Conservation (phyloP, 2,329 filamentous ascomycete genomes). For the Myriosclerotinia curreyana region DNA sequence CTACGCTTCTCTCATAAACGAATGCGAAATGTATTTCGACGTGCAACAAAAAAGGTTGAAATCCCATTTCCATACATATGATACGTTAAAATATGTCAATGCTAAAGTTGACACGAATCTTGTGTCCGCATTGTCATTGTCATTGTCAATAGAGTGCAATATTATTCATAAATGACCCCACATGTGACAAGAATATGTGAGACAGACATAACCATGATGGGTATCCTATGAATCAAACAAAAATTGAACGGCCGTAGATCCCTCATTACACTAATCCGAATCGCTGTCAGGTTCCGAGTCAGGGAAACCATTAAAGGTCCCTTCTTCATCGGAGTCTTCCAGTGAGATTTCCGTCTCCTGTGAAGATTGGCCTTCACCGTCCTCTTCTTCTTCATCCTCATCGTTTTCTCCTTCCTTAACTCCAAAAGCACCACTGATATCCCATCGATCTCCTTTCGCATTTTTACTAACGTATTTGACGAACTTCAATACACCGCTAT, state of each 20-base stretch:
- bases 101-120: conserved; percentile 8
- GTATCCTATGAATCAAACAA: conserved; percentile 1
- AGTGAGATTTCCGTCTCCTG: conserved; percentile 35
- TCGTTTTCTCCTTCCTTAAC: conserved; percentile 57
- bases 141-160: conserved; percentile 3
- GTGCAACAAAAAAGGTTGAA: conserved; percentile 18
- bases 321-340: conserved; percentile 48
- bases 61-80: conserved; percentile 13
- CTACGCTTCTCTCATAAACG: conserved; percentile 17
- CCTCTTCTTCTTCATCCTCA: conserved; percentile 40
- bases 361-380: conserved; percentile 34
- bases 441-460: conserved; percentile 88
- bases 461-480: conserved; percentile 89
- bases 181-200: conserved; percentile 15
- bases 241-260: not conserved
- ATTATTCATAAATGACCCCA: conserved; percentile 7
- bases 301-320: conserved; percentile 59
- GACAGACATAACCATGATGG: not conserved
- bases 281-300: conserved; percentile 37
- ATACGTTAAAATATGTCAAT: conserved; percentile 9
- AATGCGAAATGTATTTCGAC: conserved; percentile 22
- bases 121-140: no score
- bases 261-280: conserved; percentile 31
- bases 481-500: conserved; percentile 83
- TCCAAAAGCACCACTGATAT: conserved; percentile 76